Conservation (phyloP, 345 rosid genomes). For the Salix dunnii region DNA sequence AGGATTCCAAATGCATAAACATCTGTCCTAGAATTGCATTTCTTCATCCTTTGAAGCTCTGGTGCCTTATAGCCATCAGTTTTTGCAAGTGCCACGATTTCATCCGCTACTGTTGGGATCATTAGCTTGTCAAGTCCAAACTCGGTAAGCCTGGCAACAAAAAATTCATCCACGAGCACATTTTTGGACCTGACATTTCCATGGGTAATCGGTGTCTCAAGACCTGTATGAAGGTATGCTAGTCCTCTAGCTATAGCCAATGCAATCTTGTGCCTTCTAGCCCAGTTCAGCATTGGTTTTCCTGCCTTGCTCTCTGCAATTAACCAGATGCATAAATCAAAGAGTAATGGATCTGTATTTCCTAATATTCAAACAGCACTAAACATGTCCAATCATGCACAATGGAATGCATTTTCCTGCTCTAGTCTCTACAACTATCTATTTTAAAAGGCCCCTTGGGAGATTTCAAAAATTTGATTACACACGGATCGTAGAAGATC, state of each 20-base stretch:
- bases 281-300: constrained; percentile 83
- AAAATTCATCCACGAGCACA: constrained; percentile 87
- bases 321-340: constrained; percentile 3
- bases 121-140: constrained; percentile 89
- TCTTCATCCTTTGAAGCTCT: constrained; percentile 95
- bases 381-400: neutral
- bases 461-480: too few species aligned
- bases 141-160: constrained; percentile 78
- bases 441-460: neutral
- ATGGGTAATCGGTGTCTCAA: constrained; percentile 75
- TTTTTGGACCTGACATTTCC: constrained; percentile 89
- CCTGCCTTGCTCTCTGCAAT: constrained; percentile 68
- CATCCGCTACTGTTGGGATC: constrained; percentile 89
- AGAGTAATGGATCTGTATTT: neutral
- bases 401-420: too few species aligned
- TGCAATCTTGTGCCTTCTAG: constrained; percentile 91
- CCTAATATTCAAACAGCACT: neutral
- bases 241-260: constrained; percentile 85
- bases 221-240: constrained; percentile 75
- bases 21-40: constrained; percentile 84
- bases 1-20: constrained; percentile 93
- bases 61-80: constrained; percentile 90
- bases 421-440: too few species aligned
- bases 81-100: constrained; percentile 84
- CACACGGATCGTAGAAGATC: neutral